A percentile compares a stretch with the other conserved stretches of the same genome.
phyloP scores from a whole-genome alignment of 768 basidiomycete species.

The Zangia roseola region DNA sequence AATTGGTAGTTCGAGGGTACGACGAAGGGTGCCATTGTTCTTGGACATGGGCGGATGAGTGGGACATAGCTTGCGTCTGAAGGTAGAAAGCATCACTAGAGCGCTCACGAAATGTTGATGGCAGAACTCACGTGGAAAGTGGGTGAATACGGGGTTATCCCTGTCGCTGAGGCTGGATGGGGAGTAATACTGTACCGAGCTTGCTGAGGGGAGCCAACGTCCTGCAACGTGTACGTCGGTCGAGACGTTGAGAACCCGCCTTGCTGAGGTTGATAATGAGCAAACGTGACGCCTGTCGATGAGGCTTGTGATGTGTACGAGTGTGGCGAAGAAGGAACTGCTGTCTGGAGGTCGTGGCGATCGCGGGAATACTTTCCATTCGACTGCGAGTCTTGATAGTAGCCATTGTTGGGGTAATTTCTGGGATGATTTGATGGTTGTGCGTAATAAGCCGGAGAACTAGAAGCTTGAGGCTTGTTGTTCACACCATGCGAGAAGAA shows the following conservation, averaged over 20 bases:
- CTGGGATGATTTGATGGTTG: slow-evolving; percentile 15
- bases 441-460: slow-evolving; percentile 11
- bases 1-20: slow-evolving; percentile 23
- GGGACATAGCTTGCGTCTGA: slow-evolving; percentile 13
- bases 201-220: slow-evolving; percentile 16
- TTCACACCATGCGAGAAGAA: slow-evolving; percentile 8
- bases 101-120: neutral
- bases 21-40: slow-evolving; percentile 26
- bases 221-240: slow-evolving; percentile 28
- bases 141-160: slow-evolving; percentile 25
- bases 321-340: slow-evolving; percentile 16
- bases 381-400: slow-evolving; percentile 14
- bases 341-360: slow-evolving; percentile 17
- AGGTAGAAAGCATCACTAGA: neutral
- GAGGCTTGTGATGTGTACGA: slow-evolving; percentile 20
- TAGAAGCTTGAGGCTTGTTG: slow-evolving; percentile 10
- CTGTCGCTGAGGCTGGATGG: slow-evolving; percentile 13
- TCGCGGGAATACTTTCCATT: slow-evolving; percentile 25
- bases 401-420: slow-evolving; percentile 15
- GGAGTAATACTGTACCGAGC: slow-evolving; percentile 16
- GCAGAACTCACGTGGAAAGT: slow-evolving; percentile 22
- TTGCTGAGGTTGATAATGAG: slow-evolving; percentile 38
- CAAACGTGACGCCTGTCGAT: slow-evolving; percentile 32
- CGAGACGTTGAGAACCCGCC: slow-evolving; percentile 35
- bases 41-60: slow-evolving; percentile 16